phyloP scores from a whole-genome alignment of 2,329 filamentous ascomycete species.

The Graphilbum ipis-grandicollis region DNA sequence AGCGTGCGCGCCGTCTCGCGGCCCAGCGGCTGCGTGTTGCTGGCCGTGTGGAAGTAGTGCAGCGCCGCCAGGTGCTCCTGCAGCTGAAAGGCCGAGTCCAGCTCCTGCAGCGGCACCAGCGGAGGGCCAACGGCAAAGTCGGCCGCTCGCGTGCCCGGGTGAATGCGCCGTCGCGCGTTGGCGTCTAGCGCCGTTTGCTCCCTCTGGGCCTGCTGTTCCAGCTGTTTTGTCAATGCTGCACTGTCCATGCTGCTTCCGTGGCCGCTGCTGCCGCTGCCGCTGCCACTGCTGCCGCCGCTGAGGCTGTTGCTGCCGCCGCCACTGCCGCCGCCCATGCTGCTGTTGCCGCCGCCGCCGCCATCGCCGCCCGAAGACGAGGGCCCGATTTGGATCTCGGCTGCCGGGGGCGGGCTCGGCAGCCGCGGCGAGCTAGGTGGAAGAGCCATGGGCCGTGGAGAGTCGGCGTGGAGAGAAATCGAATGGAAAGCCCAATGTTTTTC shows the following conservation, averaged over 20 bases:
- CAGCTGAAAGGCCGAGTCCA: constrained; percentile 92
- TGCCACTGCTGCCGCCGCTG: too few species aligned
- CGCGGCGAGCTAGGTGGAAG: constrained; percentile 67
- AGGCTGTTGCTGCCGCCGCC: too few species aligned
- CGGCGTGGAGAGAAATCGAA: not conserved
- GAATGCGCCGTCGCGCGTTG: constrained; percentile 68
- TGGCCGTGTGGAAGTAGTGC: constrained; percentile 61
- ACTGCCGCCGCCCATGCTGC: too few species aligned
- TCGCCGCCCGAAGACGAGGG: constrained; percentile 13
- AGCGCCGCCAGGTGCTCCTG: constrained; percentile 93
- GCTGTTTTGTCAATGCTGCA: too few species aligned
- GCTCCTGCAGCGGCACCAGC: constrained; percentile 71
- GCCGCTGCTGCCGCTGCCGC: too few species aligned
- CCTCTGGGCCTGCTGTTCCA: constrained; percentile 37
- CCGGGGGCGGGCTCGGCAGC: constrained; percentile 83
- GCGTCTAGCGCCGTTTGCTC: constrained; percentile 49
- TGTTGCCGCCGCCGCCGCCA: constrained; percentile 24
- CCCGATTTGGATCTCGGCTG: constrained; percentile 83
- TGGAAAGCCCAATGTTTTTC: too few species aligned
- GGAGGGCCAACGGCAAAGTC: constrained; percentile 91
- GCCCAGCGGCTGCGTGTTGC: constrained; percentile 53
- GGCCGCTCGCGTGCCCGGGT: constrained; percentile 76
- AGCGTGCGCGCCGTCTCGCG: constrained; percentile 60
- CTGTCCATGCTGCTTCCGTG: too few species aligned
- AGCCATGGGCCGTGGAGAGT: constrained; percentile 28